Base-by-base conservation (phyloP, 352 stramenopile genomes). In the Stramenopiles sp. region DNA sequence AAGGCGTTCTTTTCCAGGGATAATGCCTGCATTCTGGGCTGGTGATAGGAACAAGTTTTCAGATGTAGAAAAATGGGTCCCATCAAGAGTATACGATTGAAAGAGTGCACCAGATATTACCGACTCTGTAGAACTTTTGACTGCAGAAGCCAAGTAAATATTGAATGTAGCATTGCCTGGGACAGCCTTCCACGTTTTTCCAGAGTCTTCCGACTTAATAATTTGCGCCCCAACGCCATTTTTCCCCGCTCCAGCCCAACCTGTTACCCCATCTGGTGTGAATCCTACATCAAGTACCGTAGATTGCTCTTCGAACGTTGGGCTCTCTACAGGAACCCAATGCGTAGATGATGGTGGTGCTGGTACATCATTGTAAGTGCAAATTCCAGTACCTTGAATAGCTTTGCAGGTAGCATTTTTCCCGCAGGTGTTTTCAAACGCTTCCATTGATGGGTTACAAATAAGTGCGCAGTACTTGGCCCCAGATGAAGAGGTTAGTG, bases 381-480 rank as follows among this genome's bases (percentile, higher is more conserved):
- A 78, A 14, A 78, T 14, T 4, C 71, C 71, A 31, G 22, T 14
- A 33, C 71, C 71, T 14, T 8, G 4, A 14, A 78, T 78, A 14
- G 71, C 71, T 33, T 78, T 78, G 22, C 71, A 78, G 22, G 4
- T 78, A 14, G 71, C 71, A 14, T 78, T 78, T 14, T 4, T 14
- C 1, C 71, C 71, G 22, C 71, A 78, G 1, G 4, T 4, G 4
- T 4, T 14, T 14, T 31, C 71, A 55, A 4, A 4, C 4, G 39
- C 39, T 14, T 14, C 4, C 14, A 55, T 14, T 4, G 39, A 55
- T 78, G 71, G 67, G 44, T 55, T 25, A 75, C 85, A 87, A 75
- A 85, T 81, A 22, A 87, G 81, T 31, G 84, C 84, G 75, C 85
- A 87, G 81, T 87, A 87, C 44, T 85, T 86, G 22, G 85, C 71